Evolutionary conservation across 2,329 filamentous ascomycete species (phyloP), one percentile per base, ranked within the genome.

Genomic region (Stagonosporopsis cucurbitacearum): DNA sequence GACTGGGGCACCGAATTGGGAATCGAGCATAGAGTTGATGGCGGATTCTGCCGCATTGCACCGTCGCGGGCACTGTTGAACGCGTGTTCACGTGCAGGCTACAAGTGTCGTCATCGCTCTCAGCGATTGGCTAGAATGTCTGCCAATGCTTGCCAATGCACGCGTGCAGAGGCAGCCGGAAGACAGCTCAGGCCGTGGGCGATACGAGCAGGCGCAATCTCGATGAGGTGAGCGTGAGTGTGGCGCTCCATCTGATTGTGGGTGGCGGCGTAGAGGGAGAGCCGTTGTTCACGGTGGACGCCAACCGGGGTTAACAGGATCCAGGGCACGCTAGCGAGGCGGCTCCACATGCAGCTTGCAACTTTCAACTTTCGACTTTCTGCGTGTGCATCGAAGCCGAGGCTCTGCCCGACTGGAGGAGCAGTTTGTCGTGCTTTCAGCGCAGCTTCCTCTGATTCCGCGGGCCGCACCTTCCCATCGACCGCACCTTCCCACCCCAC

Each of bases 261-360:
- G 28, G 5, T 30, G 4, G 28, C n/a, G 39, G 23, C 23, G 39
- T 28, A 8, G 6, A 2, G 13, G 25, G n/a, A n/a, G 28, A 3
- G 7, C n/a, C 11, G 19, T 33, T 12, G 28, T 46, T 36, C 35
- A 30, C 25, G 33, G 37, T 11, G 30, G 33, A 12, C 19, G 37
- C 30, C 39, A 41, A 35, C 33, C 22, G 23, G 32, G 32, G 30
- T 19, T 11, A 7, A 37, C 6, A 33, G 32, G 25, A 37, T 36
- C 2, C 7, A n/a, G 15, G 11, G 23, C 23, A 25, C 32, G 49
- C 36, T 46, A 54, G 52, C 45, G 30, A 44, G 15, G 25, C 30
- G 50, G 43, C 37, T 23, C 44, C 39, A 49, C 51, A n/a, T n/a
- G n/a, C n/a, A n/a, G n/a, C 40, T 22, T 49, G 37, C n/a, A 48